Evolutionary conservation across 2,329 filamentous ascomycete genomes (phyloP), one percentile per base, ranked within the genome.

Genomic region (Arthroderma sp.): DNA sequence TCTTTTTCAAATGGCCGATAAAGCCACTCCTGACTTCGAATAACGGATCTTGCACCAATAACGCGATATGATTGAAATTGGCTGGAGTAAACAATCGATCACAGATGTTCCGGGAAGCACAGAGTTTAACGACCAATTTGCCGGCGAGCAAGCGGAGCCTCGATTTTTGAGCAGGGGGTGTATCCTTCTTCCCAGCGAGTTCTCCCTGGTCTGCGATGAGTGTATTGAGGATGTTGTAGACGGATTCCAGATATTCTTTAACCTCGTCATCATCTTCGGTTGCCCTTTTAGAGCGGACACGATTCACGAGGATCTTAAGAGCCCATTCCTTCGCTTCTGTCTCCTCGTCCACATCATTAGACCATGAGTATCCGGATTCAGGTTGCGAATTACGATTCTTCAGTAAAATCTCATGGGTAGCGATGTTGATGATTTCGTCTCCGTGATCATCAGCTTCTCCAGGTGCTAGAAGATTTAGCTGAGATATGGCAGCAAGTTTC

Each of bases 261-360:
- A 76, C 66, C n/a, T 68, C 63, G 15, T 60, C 60, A 27, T 54
- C 52, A 29, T 65, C 61, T 38, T 66, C 60, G 9, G 61, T 56
- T 22, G 76, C 70, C 32, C 74, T 72, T 52, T 80, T 60, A 61
- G 75, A 82, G 34, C 88, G 78, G 11, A 94, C 72, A 44, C 84
- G 78, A 61, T 96, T 96, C 47, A 91, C 85, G 28, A 96, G 71
- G 10, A 87, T 82, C 59, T 83, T 89, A 40, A 96, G 68, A 1
- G 88, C 83, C 69, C 86, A 80, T 46, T 80, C 77, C 63, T 96
- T 95, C 15, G 87, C 82, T 48, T 81, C 75, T 10, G 85, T 81
- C 57, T 94, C 87, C 43, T 89, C 78, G 51, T 94, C 84, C 51
- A 86, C 72, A 46, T 82, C 75, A 9, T 78, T 70, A 10, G 80